Percentiles rank a stretch among this genome's conserved stretches.
Evolutionary conservation across 305 asterid genomes (phyloP).

Genomic region (Ajuga reptans): DNA sequence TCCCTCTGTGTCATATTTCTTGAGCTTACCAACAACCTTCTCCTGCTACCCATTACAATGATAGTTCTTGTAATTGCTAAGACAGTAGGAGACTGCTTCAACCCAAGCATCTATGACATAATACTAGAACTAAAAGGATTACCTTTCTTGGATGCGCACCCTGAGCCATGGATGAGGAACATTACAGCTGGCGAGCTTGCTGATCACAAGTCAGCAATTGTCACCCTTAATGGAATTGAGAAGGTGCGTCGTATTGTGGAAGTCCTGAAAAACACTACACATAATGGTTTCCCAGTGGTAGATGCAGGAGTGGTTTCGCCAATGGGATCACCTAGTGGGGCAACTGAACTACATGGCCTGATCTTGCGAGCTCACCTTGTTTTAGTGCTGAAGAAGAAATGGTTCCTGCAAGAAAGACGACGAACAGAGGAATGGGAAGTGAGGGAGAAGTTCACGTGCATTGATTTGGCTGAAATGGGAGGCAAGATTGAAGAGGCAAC

Average conservation of each 20-base stretch:
- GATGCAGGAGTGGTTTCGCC: slow-evolving; percentile 38
- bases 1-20: slow-evolving; percentile 86
- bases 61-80: slow-evolving; percentile 68
- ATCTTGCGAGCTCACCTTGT: slow-evolving; percentile 71
- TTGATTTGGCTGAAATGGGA: slow-evolving; percentile 71
- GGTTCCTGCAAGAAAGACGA: slow-evolving; percentile 64
- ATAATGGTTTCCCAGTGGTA: slow-evolving; percentile 76
- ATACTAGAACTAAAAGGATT: slow-evolving; percentile 77
- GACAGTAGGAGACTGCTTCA: slow-evolving; percentile 83
- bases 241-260: slow-evolving; percentile 70
- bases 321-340: slow-evolving; percentile 29
- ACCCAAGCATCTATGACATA: slow-evolving; percentile 78
- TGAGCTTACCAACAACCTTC: slow-evolving; percentile 85
- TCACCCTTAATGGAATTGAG: slow-evolving; percentile 61
- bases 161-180: slow-evolving; percentile 93
- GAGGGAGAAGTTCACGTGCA: slow-evolving; percentile 59
- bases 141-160: slow-evolving; percentile 75
- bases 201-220: slow-evolving; percentile 59
- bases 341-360: slow-evolving; percentile 63
- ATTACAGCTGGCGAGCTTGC: slow-evolving; percentile 59
- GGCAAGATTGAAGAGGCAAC: slow-evolving; percentile 60
- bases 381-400: slow-evolving; percentile 65
- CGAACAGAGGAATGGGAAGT: slow-evolving; percentile 79
- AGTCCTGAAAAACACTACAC: slow-evolving; percentile 62
- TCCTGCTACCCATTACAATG: slow-evolving; percentile 78